Evolutionary conservation across 805 yeast species (phyloP).

Genomic region (Saturnispora hagleri): DNA sequence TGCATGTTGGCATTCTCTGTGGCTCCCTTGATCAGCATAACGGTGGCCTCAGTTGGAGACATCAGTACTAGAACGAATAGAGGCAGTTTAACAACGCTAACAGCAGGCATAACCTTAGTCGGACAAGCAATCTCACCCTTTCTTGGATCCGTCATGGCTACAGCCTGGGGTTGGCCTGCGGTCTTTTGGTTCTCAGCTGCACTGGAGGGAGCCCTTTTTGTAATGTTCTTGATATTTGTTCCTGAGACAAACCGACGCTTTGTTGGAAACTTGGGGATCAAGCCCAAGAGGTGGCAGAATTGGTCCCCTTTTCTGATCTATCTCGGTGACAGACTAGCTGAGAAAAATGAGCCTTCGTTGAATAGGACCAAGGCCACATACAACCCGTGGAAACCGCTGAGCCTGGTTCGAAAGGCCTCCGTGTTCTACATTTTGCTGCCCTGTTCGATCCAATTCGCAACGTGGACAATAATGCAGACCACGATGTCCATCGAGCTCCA

Average conservation of each 20-base stretch:
- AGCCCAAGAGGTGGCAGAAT: constrained; percentile 37
- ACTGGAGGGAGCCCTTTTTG: constrained; percentile 41
- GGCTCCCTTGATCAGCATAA: constrained; percentile 65
- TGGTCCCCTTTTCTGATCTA: constrained; percentile 35
- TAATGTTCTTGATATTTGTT: constrained; percentile 30
- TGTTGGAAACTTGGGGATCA: constrained; percentile 67
- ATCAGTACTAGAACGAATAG: constrained; percentile 54
- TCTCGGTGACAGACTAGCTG: constrained; percentile 25
- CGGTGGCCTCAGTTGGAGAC: constrained; percentile 68
- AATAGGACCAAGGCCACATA: constrained; percentile 13
- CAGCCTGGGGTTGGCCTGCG: constrained; percentile 60
- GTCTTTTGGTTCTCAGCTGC: constrained; percentile 71
- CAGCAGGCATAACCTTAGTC: constrained; percentile 52
- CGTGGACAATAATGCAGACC: constrained; percentile 64
- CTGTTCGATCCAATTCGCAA: constrained; percentile 52
- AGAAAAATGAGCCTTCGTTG: constrained; percentile 15
- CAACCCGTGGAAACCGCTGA: constrained; percentile 22
- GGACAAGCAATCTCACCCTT: constrained; percentile 79
- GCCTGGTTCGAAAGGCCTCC: constrained; percentile 12
- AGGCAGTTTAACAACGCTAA: constrained; percentile 62
- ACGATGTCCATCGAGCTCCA: constrained; percentile 50
- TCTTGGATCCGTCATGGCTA: constrained; percentile 47
- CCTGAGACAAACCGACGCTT: constrained; percentile 71
- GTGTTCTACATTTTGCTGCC: constrained; percentile 42
- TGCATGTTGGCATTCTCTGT: constrained; percentile 73